Conservation (phyloP, 2,329 filamentous ascomycete species). For the Epichloe sibirici region DNA sequence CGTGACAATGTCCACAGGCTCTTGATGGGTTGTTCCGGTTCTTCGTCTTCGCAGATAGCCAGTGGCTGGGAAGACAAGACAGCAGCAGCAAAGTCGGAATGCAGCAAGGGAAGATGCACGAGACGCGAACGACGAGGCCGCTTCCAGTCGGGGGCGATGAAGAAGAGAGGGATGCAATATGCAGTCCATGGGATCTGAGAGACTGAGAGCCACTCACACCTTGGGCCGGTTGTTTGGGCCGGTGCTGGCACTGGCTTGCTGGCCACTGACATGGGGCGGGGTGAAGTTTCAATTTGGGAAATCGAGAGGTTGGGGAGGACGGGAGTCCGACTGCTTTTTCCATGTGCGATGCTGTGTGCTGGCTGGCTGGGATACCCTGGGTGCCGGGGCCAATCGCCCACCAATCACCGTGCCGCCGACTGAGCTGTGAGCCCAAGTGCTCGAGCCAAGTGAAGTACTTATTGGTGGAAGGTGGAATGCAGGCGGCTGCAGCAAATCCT, state of each 20-base stretch:
- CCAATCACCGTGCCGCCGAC: background rate
- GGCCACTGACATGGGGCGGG: background rate
- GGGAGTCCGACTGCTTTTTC: background rate
- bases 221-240: conserved; percentile 6
- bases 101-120: background rate
- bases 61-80: background rate
- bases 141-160: background rate
- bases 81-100: background rate
- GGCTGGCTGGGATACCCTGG: background rate
- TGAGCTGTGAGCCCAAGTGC: too few species aligned
- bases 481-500: too few species aligned
- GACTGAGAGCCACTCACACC: background rate
- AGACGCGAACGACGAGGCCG: background rate
- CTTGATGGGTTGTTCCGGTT: too few species aligned
- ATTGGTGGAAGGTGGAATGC: too few species aligned
- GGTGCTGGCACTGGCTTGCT: background rate
- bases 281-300: background rate
- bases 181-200: too few species aligned
- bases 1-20: too few species aligned
- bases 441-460: too few species aligned
- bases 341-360: background rate
- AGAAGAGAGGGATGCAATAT: background rate
- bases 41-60: background rate
- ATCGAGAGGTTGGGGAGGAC: conserved; percentile 11
- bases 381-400: background rate